Percentiles rank a stretch among this genome's conserved stretches.
phyloP scores from a whole-genome alignment of 805 yeast species.

The Saccharomycopsis vini region DNA sequence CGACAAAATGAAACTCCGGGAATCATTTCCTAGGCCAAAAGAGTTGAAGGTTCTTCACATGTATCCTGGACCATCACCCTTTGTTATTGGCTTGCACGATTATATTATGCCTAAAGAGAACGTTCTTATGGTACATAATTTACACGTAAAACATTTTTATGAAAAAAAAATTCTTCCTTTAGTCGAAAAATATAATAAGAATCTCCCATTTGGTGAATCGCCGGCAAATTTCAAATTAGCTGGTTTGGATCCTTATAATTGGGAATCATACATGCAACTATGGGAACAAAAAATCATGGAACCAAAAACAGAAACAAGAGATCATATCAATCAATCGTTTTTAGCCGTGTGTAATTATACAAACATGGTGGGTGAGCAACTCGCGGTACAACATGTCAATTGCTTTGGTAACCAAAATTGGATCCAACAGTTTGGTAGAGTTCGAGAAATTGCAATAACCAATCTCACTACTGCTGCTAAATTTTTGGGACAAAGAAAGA shows the following conservation, averaged over 20 bases:
- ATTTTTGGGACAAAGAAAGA: constrained; percentile 44
- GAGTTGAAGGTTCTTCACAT: constrained; percentile 48
- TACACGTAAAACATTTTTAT: too few relatives aligned
- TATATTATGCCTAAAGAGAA: constrained; percentile 50
- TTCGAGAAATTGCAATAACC: constrained; percentile 64
- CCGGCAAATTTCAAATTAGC: too few relatives aligned
- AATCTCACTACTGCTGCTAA: constrained; percentile 53
- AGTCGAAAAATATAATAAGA: constrained; percentile 5
- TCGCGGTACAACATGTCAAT: constrained; percentile 65
- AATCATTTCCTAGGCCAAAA: too few relatives aligned
- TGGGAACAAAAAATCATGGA: too few relatives aligned
- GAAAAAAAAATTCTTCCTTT: constrained; percentile 23
- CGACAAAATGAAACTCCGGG: not conserved
- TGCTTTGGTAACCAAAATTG: constrained; percentile 65
- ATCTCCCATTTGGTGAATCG: too few relatives aligned
- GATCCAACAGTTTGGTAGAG: constrained; percentile 66
- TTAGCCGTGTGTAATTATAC: constrained; percentile 54
- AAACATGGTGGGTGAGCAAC: constrained; percentile 43
- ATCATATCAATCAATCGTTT: constrained; percentile 42
- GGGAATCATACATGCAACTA: too few relatives aligned
- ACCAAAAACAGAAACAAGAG: constrained; percentile 31
- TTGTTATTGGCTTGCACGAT: constrained; percentile 55
- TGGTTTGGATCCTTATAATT: constrained; percentile 64
- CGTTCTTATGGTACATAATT: too few relatives aligned
- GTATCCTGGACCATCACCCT: constrained; percentile 50